Evolutionary conservation across 2,329 filamentous ascomycete genomes (phyloP).

Genomic region (Sodiomyces alkalinus): DNA sequence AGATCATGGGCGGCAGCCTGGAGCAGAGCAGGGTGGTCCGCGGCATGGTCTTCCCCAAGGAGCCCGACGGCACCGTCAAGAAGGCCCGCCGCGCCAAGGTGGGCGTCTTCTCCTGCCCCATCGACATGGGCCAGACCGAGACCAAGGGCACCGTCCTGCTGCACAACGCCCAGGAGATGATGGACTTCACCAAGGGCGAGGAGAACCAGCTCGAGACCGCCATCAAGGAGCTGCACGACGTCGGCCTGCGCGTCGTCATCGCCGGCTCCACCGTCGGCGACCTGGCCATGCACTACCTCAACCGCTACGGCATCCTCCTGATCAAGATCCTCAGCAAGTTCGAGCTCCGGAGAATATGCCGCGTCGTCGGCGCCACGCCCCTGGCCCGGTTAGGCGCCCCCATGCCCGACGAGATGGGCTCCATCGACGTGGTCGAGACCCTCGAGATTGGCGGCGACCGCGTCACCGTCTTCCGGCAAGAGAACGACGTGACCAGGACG

Average conservation of each 20-base stretch:
- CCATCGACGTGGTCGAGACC: conserved; percentile 87
- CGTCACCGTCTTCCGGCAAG: conserved; percentile 96
- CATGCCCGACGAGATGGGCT: conserved; percentile 99
- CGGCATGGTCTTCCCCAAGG: conserved; percentile 96
- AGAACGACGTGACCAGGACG: conserved; percentile 81
- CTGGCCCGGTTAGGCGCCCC: conserved; percentile 87
- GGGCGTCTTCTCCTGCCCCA: conserved; percentile 87
- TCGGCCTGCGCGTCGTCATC: conserved; percentile 79
- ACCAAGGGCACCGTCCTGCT: conserved; percentile 96
- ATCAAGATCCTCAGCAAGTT: conserved; percentile 98
- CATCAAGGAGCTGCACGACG: conserved; percentile 93
- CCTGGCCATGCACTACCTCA: conserved; percentile 84
- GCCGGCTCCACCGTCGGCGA: conserved; percentile 91
- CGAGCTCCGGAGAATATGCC: conserved; percentile 84
- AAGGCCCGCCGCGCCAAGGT: conserved; percentile 90
- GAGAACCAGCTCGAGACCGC: conserved; percentile 78
- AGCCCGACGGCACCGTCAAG: conserved; percentile 85
- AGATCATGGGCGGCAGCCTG: conserved; percentile 96
- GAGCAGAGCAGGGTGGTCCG: conserved; percentile 90
- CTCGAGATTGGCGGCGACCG: conserved; percentile 95
- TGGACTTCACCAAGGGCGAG: conserved; percentile 96
- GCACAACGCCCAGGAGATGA: conserved; percentile 97
- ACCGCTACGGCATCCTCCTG: conserved; percentile 88
- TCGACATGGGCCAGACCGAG: conserved; percentile 92
- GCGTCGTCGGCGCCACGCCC: conserved; percentile 93